phyloP scores from a whole-genome alignment of 192 early-diverging fungal genomes.

The Chytriomyces hyalinus region DNA sequence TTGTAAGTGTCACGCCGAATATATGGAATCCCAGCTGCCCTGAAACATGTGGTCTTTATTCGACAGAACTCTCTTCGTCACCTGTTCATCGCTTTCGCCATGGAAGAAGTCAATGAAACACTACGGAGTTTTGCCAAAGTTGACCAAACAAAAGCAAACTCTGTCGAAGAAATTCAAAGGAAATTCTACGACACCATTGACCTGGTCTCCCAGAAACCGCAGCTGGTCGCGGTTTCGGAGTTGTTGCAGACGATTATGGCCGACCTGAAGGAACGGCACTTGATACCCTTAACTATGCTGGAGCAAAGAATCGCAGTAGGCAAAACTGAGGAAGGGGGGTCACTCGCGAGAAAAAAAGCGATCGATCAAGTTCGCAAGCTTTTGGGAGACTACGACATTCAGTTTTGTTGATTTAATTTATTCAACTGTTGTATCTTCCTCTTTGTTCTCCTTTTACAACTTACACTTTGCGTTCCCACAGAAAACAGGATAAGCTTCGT shows the following conservation, averaged over 20 bases:
- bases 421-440: too few relatives aligned
- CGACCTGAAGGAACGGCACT: neutral
- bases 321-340: neutral
- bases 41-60: neutral
- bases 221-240: neutral
- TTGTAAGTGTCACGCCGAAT: conserved; percentile 7
- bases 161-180: neutral
- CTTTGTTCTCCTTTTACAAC: too few relatives aligned
- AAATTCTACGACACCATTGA: neutral
- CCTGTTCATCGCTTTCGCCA: conserved; percentile 8
- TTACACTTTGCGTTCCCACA: neutral
- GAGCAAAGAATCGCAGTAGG: conserved; percentile 28
- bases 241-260: neutral
- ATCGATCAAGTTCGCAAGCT: neutral
- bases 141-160: too few relatives aligned
- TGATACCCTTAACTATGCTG: conserved; percentile 5
- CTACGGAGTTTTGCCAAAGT: neutral
- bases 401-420: too few relatives aligned
- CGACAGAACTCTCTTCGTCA: conserved; percentile 20
- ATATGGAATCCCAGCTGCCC: neutral
- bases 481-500: conserved; percentile 21
- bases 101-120: conserved; percentile 1
- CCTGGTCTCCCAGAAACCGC: neutral
- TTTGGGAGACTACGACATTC: too few relatives aligned
- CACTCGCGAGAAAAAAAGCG: conserved; percentile 2